Evolutionary conservation across 148 eudicot genomes (phyloP).

Genomic region (Fagopyrum homotropicum): DNA sequence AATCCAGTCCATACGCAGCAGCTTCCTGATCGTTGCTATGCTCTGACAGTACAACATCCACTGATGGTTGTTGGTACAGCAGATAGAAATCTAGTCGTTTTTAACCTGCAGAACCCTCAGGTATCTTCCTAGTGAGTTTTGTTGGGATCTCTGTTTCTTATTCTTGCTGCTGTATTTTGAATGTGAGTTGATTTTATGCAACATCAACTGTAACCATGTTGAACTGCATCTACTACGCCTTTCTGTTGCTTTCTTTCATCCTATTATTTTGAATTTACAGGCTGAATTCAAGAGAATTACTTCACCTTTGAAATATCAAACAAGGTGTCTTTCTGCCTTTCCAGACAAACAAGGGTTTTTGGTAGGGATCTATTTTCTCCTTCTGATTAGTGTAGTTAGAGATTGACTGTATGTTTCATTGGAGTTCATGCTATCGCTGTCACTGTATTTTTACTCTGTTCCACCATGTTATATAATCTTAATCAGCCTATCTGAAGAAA

Average conservation of each 20-base stretch:
- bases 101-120: conserved; percentile 89
- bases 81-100: conserved; percentile 76
- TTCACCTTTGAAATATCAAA: conserved; percentile 92
- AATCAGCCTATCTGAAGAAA: not conserved
- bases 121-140: conserved; percentile 20
- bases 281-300: conserved; percentile 71
- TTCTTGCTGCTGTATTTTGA: not conserved
- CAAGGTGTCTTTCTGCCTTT: conserved; percentile 93
- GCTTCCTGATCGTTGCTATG: conserved; percentile 95
- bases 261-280: conserved; percentile 25
- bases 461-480: not conserved
- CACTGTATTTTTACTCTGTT: not conserved
- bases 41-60: conserved; percentile 73
- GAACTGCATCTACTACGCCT: not conserved
- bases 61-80: conserved; percentile 95
- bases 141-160: not conserved
- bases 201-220: not conserved
- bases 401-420: not conserved
- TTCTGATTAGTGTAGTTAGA: not conserved
- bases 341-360: conserved; percentile 95
- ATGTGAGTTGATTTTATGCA: not conserved
- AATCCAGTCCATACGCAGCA: conserved; percentile 69
- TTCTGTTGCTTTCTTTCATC: not conserved
- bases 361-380: conserved; percentile 31
- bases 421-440: not conserved